A percentile compares a stretch with the other conserved stretches of the same genome.
These are phyloP conservation scores for Westerdykella aurantiaca DNA, from an alignment of 2,329 filamentous ascomycete species.

Conservation along the genomic window DNA sequence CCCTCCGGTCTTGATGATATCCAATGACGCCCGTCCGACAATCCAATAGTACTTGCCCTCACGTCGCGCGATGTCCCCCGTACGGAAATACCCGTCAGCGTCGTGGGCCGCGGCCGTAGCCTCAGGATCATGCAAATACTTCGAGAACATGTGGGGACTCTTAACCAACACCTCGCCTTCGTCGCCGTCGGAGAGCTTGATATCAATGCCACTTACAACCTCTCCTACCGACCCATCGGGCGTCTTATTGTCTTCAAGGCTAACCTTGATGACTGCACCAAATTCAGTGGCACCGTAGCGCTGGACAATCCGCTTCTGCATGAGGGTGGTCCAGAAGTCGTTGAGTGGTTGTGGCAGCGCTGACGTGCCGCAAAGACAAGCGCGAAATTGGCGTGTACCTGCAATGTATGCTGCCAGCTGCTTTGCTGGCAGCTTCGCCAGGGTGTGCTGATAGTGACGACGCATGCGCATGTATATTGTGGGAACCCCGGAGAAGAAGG, in stretches of 20 bases:
- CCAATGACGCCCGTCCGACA: constrained; percentile 48
- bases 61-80: constrained; percentile 40
- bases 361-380: constrained; percentile 44
- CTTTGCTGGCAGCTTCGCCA: constrained; percentile 25
- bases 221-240: constrained; percentile 34
- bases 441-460: constrained; percentile 30
- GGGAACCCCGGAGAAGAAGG: constrained; percentile 34
- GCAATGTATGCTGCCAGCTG: constrained; percentile 38
- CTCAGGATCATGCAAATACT: constrained; percentile 39
- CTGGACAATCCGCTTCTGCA: constrained; percentile 41
- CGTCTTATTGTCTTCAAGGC: constrained; percentile 24
- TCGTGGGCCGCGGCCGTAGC: constrained; percentile 45
- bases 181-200: constrained; percentile 41
- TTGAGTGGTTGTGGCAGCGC: constrained; percentile 47
- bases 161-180: constrained; percentile 46
- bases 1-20: constrained; percentile 52
- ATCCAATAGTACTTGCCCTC: constrained; percentile 48
- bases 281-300: constrained; percentile 44
- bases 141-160: constrained; percentile 39
- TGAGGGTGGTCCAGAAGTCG: constrained; percentile 46
- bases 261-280: constrained; percentile 41
- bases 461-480: constrained; percentile 36
- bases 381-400: constrained; percentile 39
- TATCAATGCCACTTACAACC: constrained; percentile 35
- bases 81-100: constrained; percentile 46